Conservation (phyloP, 169 alveolate genomes). For the Perkinsus chesapeaki region DNA sequence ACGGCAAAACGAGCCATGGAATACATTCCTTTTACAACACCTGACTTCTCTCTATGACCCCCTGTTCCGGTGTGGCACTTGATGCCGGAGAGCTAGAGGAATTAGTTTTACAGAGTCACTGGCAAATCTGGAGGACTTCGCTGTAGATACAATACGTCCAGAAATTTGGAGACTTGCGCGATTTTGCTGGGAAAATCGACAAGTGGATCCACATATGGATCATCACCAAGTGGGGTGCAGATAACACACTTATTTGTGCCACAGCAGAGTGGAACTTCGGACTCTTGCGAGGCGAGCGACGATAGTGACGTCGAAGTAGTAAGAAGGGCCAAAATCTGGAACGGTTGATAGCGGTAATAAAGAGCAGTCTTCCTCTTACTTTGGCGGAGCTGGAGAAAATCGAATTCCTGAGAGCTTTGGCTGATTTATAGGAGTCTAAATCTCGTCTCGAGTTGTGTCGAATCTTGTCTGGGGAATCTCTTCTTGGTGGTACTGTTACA, state of each 20-base stretch:
- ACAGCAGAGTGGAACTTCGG: background rate
- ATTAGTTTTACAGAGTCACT: too few species aligned
- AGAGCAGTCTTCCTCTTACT: background rate
- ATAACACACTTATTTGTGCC: background rate
- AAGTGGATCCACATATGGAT: background rate
- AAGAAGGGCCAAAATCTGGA: background rate
- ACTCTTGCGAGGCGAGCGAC: background rate
- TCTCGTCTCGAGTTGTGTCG: too few species aligned
- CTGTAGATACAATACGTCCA: background rate
- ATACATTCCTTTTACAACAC: too few species aligned
- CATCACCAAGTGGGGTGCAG: background rate
- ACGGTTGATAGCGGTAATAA: background rate
- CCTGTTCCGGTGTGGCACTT: too few species aligned
- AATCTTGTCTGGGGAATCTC: too few species aligned
- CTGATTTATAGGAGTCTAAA: too few species aligned
- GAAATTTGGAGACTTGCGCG: background rate
- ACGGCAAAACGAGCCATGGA: too few species aligned
- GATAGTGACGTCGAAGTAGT: background rate
- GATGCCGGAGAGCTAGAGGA: too few species aligned
- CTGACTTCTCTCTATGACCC: too few species aligned
- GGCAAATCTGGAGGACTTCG: too few species aligned
- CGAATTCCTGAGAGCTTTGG: too few species aligned
- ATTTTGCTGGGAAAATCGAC: background rate
- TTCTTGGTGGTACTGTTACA: too few species aligned
- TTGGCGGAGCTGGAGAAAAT: background rate